Base-by-base conservation (phyloP, 768 basidiomycete genomes). In the Mrakia gelida region DNA sequence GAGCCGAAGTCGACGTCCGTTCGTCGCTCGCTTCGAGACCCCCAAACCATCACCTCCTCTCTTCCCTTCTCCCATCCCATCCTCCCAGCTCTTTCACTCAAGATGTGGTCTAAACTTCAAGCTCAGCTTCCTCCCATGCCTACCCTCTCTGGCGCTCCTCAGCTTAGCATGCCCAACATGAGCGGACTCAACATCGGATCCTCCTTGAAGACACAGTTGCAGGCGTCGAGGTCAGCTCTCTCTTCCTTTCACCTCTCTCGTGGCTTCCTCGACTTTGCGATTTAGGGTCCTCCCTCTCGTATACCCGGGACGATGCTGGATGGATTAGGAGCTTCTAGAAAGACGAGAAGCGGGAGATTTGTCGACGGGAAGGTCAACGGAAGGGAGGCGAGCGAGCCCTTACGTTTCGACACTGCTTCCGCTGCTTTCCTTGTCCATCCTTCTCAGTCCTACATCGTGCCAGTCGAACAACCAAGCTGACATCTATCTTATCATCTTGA, bases 191-290 rank as follows among this genome's bases (percentile, higher is more conserved):
- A 63, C 68, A 38, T 71, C 28, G 68, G 23, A 43, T 38, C 16
- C 49, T 52, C 49, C 2, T 52, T 52, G 49, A 52, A 52, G 49
- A 52, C 49, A 2, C 11, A 13, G 49, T 52, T 52, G 49, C 90
- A 75, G 94, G 92, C 80, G 89, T 95, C 86, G 90, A 87, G 81
- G 91, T 90, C 63, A 45, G 23, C 41, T 54, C 32, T 49, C 52
- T 32, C 28, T 15, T 62, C 61, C 34, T 30, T 61, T 28, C 34
- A 26, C 63, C 56, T 59, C 28, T 23, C 59, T 59, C 5, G 28
- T 8, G 7, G 49, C 49, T 21, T 11, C 45, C 11, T 45, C 49
- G 15, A 5, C 49, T 21, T 16, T 5, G 13, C 49, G 3, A 38
- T 8, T 8, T 38, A 8, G 38, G 4, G 8, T 38, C 38, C 38